Base-by-base conservation (phyloP, 169 alveolate genomes). In the Babesia bovis region DNA sequence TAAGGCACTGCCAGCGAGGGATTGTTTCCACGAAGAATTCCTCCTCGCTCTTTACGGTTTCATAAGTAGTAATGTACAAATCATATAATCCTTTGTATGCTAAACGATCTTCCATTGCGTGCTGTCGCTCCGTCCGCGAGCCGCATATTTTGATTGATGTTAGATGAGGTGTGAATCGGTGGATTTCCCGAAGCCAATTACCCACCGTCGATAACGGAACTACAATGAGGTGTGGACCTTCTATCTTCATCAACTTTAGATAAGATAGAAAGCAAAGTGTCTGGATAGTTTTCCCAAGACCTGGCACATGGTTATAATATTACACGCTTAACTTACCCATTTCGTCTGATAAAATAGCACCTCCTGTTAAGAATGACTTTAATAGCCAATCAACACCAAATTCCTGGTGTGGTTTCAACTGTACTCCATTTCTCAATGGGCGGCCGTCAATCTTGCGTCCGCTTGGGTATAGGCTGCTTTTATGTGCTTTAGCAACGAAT, bases 131-230 rank as follows among this genome's bases (percentile, higher is more conserved):
- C 61, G 90, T 82, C 36, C 90, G 69, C 25, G 95, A 87, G 15
- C 97, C 97, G 47, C 96, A 90, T 33, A 94, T 90, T 71, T 92
- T 94, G 35, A 90, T 90, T 57, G 90, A 79, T 3, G 95, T 89
- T 38, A 94, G 89, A 9, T 92, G 93, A 1, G 97, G 96, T 7
- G 95, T 89, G 69, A 94, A 94, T 41, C 95, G 85, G 23, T 92
- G 95, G 23, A 88, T 85, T 68, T 96, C 99, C 50, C 97, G 91
- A 67, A 93, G 87, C 99, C 99, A 96, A 83, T 96, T 95, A 55
- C 98, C 97, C 21, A 95, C 96, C 5, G 98, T 94, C 10, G 96
- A 93, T 61, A 93, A 88, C 2, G 99, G 99, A 1, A 94, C 99
- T 15, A 96, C 97, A 47, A 96, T 94, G 76, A 96, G 79, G 85